Conservation (phyloP, 2,329 filamentous ascomycete genomes). For the Aspergillus vadensis region DNA sequence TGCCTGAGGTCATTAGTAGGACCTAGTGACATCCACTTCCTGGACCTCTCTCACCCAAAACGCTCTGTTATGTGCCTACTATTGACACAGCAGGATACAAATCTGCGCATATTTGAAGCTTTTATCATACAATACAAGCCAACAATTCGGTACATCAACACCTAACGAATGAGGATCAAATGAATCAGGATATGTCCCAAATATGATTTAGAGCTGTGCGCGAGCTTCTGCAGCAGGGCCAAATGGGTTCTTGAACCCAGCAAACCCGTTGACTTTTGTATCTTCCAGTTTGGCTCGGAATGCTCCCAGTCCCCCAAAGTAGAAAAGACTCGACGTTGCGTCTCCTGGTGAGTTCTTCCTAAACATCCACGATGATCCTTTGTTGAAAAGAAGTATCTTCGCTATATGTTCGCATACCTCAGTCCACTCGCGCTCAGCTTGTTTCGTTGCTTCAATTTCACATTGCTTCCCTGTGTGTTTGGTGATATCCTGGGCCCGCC, state of each 20-base stretch:
- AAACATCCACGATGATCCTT: neutral
- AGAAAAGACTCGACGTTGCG: neutral
- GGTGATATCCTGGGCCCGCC: neutral
- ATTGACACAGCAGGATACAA: too few species aligned
- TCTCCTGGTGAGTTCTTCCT: neutral
- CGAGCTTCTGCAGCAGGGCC: neutral
- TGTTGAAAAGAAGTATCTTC: neutral
- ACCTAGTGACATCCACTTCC: neutral
- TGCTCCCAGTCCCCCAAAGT: neutral
- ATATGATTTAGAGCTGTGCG: neutral
- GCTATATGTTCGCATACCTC: neutral
- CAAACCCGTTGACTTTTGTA: neutral
- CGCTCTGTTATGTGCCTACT: too few species aligned
- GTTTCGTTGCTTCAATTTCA: slow-evolving; percentile 11
- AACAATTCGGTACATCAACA: too few species aligned
- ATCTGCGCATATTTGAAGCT: too few species aligned
- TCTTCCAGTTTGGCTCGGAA: neutral
- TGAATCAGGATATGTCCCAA: too few species aligned
- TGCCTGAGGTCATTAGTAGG: neutral
- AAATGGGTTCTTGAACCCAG: neutral
- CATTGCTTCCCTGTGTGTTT: neutral
- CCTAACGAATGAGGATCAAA: too few species aligned
- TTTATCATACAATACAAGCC: too few species aligned
- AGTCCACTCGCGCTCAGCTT: slow-evolving; percentile 9
- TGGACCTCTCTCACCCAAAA: neutral